phyloP scores from a whole-genome alignment of 1,284 basidiomycete genomes.

The Cutaneotrichosporon daszewskae region DNA sequence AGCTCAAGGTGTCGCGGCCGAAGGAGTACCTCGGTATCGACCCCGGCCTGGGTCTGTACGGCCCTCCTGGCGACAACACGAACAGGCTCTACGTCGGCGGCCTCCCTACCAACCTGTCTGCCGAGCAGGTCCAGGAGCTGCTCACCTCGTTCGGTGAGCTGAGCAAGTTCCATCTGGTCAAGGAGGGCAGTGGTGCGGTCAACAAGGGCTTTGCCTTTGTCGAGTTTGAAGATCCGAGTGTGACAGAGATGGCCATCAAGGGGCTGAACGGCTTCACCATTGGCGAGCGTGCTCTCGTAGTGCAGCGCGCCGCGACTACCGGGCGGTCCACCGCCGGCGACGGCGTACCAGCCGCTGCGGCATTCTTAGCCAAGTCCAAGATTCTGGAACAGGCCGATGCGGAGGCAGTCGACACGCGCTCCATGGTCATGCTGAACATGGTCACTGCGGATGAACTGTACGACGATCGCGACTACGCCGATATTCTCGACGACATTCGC shows the following conservation, averaged over 20 bases:
- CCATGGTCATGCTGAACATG: slow-evolving; percentile 98
- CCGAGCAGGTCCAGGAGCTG: slow-evolving; percentile 96
- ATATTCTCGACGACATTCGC: slow-evolving; percentile 90
- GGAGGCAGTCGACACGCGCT: slow-evolving; percentile 58
- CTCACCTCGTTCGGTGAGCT: slow-evolving; percentile 96
- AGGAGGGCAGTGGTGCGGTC: slow-evolving; percentile 68
- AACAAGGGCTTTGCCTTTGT: slow-evolving; percentile 99
- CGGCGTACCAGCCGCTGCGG: slow-evolving; percentile 35
- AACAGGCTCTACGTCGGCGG: slow-evolving; percentile 99
- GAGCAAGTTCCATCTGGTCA: slow-evolving; percentile 94
- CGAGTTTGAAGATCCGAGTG: slow-evolving; percentile 84
- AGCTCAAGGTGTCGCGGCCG: slow-evolving; percentile 90
- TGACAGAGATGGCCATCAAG: slow-evolving; percentile 93
- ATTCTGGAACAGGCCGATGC: slow-evolving; percentile 60
- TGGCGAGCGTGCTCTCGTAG: slow-evolving; percentile 91
- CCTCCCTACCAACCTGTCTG: slow-evolving; percentile 86
- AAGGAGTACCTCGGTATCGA: slow-evolving; percentile 75
- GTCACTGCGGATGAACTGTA: slow-evolving; percentile 87
- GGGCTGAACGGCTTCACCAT: slow-evolving; percentile 96
- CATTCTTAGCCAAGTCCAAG: slow-evolving; percentile 60
- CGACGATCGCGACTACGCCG: slow-evolving; percentile 87
- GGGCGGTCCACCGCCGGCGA: slow-evolving; percentile 16
- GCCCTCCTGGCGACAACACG: slow-evolving; percentile 92
- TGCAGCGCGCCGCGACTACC: slow-evolving; percentile 70
- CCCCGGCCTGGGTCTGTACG: slow-evolving; percentile 71